Base-by-base conservation (phyloP, 768 basidiomycete species). In the Chalciporus piperatus region DNA sequence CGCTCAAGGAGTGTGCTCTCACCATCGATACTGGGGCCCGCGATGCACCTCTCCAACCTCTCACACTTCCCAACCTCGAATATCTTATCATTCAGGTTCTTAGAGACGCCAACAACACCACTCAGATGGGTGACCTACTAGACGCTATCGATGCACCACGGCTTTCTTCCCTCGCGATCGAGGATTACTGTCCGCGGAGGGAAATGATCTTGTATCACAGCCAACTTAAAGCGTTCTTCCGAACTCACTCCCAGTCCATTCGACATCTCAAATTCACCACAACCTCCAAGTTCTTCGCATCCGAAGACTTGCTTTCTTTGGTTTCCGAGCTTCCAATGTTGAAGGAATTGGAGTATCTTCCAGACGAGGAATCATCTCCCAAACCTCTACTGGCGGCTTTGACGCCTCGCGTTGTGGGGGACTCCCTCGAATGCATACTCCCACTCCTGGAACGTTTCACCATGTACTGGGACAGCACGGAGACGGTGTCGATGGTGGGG, bases 391-490 rank as follows among this genome's bases (percentile, higher is more conserved):
- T 65, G 51, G 53, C 50, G n/a, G 56, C 52, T 25, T 22, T 65
- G 59, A 65, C 65, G 40, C 65, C 64, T 4, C 50, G 48, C 1
- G 19, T 45, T n/a, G 35, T 48, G 10, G 52, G 46, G 8, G 59
- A 54, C 0, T 43, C 4, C 6, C 5, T 55, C 13, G 47, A 33
- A n/a, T 66, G 63, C 41, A 33, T 66, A 1, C 56, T 63, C 5
- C 56, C 61, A 0, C 11, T 20, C 32, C 28, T 65, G 40, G 57
- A 67, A 17, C 52, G 59, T 44, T 20, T 61, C 14, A 52, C 40
- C 14, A 52, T 65, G 28, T 56, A 59, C 32, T 65, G 64, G 64
- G 65, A 67, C 38, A 61, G 55, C 47, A 39, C 51, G 17, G 62
- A 62, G 55, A 61, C 64, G 33, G 56, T 65, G 12, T 50, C 50